Evolutionary conservation across 257 asterid species (phyloP).

Genomic region (Capsicum pubescens): DNA sequence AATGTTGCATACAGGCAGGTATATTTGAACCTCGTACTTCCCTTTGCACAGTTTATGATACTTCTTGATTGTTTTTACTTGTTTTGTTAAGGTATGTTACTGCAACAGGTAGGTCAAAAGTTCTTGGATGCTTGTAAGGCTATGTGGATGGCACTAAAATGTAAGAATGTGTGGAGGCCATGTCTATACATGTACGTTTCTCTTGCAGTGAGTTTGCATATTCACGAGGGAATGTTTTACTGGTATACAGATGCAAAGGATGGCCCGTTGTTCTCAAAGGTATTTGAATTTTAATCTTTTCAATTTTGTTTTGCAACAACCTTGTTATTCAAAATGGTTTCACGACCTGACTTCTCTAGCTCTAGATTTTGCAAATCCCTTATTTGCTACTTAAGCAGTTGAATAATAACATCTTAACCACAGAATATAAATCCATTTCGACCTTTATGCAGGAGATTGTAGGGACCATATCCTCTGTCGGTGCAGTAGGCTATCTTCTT

Average conservation of each 20-base stretch:
- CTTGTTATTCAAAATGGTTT: background rate
- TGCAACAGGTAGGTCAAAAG: constrained; percentile 47
- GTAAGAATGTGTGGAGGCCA: constrained; percentile 69
- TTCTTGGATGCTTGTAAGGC: constrained; percentile 52
- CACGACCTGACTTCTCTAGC: background rate
- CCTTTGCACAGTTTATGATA: background rate
- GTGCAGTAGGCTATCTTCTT: constrained; percentile 70
- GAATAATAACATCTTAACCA: background rate
- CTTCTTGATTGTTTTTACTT: constrained; percentile 18
- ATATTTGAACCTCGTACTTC: background rate
- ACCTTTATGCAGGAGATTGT: constrained; percentile 61
- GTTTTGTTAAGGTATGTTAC: constrained; percentile 15
- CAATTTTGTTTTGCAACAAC: background rate
- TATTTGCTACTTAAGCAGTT: background rate
- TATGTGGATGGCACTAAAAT: constrained; percentile 56
- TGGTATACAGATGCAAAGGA: constrained; percentile 72
- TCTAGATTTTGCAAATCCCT: background rate
- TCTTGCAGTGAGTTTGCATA: constrained; percentile 63
- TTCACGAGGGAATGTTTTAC: constrained; percentile 75
- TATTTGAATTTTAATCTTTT: constrained; percentile 1
- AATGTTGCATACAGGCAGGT: constrained; percentile 25
- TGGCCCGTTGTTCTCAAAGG: constrained; percentile 79
- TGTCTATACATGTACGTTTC: constrained; percentile 68
- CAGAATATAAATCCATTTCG: constrained; percentile 17
- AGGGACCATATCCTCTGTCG: constrained; percentile 68